Evolutionary conservation across 2,329 filamentous ascomycete species (phyloP), one percentile per base, ranked within the genome.

Genomic region (Fusarium aywerte): DNA sequence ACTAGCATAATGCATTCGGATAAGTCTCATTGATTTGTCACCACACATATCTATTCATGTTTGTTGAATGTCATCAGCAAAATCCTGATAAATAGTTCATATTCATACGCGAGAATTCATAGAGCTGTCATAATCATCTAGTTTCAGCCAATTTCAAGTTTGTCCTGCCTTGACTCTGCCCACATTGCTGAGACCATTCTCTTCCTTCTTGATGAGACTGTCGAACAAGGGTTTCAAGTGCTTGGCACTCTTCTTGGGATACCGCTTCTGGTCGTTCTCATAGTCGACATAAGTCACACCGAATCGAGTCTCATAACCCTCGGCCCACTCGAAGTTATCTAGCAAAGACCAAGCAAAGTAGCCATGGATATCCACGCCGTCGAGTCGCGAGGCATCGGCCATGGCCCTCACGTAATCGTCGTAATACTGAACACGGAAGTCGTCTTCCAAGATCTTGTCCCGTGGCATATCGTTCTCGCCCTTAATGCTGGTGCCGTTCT

Each of bases 291-390:
- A 96, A 8, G 90, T 92, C 57, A 93, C 92, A 25, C 92, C 92
- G 73, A 96, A 96, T 38, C 92, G 86, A 40, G 92, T 96, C 80
- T 92, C 89, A 75, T 95, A 97, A 12, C 92, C 92, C 77, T 96
- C 92, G n/a, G 92, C 91, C 92, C 92, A 95, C 79, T 95, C 92
- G 73, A 95, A 95, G 82, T 95, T 95, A 79, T 96, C 93, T 85
- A 97, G 87, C 67, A 97, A 84, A 76, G 90, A 93, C 92, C 93
- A 97, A 16, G 90, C 92, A 82, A 95, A 87, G 79, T 96, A 96
- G 5, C 89, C 92, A 70, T 85, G 84, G 54, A 95, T 90, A 73
- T 95, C 85, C 47, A 93, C 91, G n/a, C 90, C 89, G 73, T 96
- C 91, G 71, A 89, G 80, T 51, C 84, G 82, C 35, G 86, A 86